These are phyloP conservation scores for Huntiella bhutanensis DNA, from an alignment of 2,329 filamentous ascomycete genomes.

Conservation along the genomic window DNA sequence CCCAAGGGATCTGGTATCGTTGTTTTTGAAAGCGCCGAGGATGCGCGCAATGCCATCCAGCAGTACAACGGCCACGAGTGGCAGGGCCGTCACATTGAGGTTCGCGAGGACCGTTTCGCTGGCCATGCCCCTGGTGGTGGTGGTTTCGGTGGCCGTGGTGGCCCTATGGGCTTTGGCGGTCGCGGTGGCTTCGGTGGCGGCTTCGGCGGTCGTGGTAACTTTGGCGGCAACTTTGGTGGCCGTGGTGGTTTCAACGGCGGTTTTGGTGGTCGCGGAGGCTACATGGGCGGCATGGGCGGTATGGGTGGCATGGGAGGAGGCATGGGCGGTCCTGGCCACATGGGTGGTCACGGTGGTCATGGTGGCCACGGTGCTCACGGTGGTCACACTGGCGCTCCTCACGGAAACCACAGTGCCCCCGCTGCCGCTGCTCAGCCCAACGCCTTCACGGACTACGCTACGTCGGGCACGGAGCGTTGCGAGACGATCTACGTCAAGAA, in stretches of 20 bases:
- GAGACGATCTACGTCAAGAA: conserved; percentile 91
- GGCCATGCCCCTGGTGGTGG: conserved; percentile 38
- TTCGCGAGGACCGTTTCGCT: conserved; percentile 90
- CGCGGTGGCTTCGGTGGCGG: conserved; percentile 40
- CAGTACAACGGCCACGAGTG: conserved; percentile 98
- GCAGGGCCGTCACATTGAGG: conserved; percentile 84
- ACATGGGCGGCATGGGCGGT: conserved; percentile 21
- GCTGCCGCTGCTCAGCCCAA: conserved; percentile 46
- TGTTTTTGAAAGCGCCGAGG: conserved; percentile 84
- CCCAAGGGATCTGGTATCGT: conserved; percentile 96
- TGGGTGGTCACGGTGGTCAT: conserved; percentile 17
- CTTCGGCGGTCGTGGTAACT: conserved; percentile 33
- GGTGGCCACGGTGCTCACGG: conserved; percentile 12
- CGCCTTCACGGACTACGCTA: conserved; percentile 84
- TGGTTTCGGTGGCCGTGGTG: conserved; percentile 39
- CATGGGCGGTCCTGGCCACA: conserved; percentile 17
- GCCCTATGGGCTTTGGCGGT: conserved; percentile 38
- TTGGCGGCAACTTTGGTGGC: conserved; percentile 30
- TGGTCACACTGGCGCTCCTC: conserved; percentile 29
- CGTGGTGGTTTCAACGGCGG: conserved; percentile 26
- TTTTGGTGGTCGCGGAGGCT: conserved; percentile 24
- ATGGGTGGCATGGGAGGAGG: conserved; percentile 25
- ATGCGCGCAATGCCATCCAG: conserved; percentile 86
- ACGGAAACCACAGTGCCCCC: conserved; percentile 18
- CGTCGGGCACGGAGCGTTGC: conserved; percentile 65